Evolutionary conservation across 1,284 basidiomycete genomes (phyloP).

Genomic region (Austropuccinia psidii): DNA sequence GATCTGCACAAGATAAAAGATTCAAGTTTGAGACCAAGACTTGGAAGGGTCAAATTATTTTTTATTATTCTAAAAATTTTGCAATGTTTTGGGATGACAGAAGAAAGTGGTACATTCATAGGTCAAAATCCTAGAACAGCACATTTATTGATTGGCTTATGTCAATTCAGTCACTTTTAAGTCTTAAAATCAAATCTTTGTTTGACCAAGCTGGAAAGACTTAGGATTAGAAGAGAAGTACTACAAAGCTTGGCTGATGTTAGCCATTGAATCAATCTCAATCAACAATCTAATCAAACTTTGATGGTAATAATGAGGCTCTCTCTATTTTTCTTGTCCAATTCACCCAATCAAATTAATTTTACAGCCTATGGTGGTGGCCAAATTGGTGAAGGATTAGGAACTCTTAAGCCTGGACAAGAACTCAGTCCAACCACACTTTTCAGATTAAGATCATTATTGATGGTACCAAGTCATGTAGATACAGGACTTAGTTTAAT

Average conservation of each 20-base stretch:
- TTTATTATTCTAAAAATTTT: slow-evolving; percentile 34
- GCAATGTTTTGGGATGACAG: slow-evolving; percentile 36
- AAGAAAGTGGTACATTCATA: slow-evolving; percentile 4
- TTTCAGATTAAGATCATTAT: background rate
- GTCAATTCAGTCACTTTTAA: background rate
- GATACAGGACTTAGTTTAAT: slow-evolving; percentile 22
- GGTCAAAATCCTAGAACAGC: background rate
- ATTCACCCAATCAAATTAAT: slow-evolving; percentile 23
- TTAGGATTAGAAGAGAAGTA: slow-evolving; percentile 68
- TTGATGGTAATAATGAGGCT: background rate
- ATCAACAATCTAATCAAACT: slow-evolving; percentile 9
- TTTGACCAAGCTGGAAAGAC: slow-evolving; percentile 49
- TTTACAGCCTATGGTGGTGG: slow-evolving; percentile 4
- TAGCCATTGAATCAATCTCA: slow-evolving; percentile 54
- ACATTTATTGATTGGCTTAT: slow-evolving; percentile 10
- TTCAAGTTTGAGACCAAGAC: slow-evolving; percentile 4
- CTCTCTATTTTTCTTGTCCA: slow-evolving; percentile 25
- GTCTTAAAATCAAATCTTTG: slow-evolving; percentile 6
- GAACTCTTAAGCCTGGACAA: background rate
- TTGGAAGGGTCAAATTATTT: slow-evolving; percentile 25
- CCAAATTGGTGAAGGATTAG: background rate
- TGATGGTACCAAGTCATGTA: slow-evolving; percentile 25
- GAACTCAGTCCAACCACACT: background rate
- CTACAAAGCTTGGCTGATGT: slow-evolving; percentile 66
- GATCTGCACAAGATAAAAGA: slow-evolving; percentile 6